phyloP scores from a whole-genome alignment of 306 rosid genomes.

The Sicyos edulis region DNA sequence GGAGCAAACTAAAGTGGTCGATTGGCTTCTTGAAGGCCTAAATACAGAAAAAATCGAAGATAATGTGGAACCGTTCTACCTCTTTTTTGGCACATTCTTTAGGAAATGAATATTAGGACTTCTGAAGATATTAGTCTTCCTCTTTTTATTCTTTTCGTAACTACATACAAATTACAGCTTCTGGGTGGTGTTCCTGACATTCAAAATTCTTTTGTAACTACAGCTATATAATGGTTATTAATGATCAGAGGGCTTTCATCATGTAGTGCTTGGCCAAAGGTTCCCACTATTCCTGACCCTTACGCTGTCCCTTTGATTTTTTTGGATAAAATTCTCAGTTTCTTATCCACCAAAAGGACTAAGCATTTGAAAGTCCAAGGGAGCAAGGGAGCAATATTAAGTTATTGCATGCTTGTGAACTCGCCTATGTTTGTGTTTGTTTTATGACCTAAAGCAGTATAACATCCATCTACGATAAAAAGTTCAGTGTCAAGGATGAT shows the following conservation, averaged over 20 bases:
- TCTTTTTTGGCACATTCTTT: not conserved
- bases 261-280: not conserved
- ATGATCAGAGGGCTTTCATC: not conserved
- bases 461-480: not conserved
- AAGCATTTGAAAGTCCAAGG: not conserved
- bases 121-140: not conserved
- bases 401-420: not conserved
- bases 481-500: not conserved
- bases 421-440: not conserved
- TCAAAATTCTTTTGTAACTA: not conserved
- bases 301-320: not conserved
- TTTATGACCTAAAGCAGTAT: not conserved
- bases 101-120: slow-evolving; percentile 2
- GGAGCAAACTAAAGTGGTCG: no score
- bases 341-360: not conserved
- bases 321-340: not conserved
- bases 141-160: not conserved
- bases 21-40: not conserved
- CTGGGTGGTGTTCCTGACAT: not conserved
- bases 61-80: not conserved
- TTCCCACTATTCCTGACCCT: not conserved
- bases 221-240: not conserved
- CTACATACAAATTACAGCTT: not conserved
- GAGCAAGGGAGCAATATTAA: not conserved
- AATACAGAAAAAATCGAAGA: not conserved